Conservation (phyloP, 306 rosid genomes). For the Medicago truncatula region MtrunA17r5.0-ANR NC_053045.1:60154501-60155000, state of each 20-base stretch:
- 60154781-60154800: neutral
- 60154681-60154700: neutral
- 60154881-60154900: neutral
- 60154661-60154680: too few species aligned
- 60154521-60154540: neutral
- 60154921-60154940: constrained; percentile 6
- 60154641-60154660: too few species aligned
- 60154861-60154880: neutral
- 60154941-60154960: constrained; percentile 12
- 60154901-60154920: neutral
- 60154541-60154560: neutral
- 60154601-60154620: too few species aligned
- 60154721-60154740: neutral
- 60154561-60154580: neutral
- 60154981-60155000: neutral
- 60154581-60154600: neutral
- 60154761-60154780: neutral
- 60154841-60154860: neutral
- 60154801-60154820: neutral
- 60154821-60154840: neutral
- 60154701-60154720: constrained; percentile 2
- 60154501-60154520: neutral
- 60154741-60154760: constrained; percentile 4
- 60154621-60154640: too few species aligned
- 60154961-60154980: neutral